These are phyloP conservation scores for Eruca vesicaria DNA, from an alignment of 441 rosid species.

Conservation along the genomic window DNA sequence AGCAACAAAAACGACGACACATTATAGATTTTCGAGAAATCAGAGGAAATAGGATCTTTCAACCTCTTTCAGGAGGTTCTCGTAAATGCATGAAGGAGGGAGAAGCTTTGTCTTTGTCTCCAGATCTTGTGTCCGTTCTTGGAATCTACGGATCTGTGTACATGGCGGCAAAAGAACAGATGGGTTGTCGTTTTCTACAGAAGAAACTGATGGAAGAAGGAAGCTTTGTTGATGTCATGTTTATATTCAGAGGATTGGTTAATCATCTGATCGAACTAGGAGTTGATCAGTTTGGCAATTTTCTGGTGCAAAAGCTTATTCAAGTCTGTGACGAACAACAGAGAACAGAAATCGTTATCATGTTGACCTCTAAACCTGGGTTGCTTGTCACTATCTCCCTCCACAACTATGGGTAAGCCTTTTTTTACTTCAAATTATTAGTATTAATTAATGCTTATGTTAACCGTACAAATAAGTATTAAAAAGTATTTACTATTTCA, in stretches of 20 bases:
- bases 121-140: slow-evolving; percentile 40
- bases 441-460: not conserved
- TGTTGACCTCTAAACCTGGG: slow-evolving; percentile 52
- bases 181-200: slow-evolving; percentile 66
- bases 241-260: slow-evolving; percentile 53
- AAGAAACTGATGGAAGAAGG: slow-evolving; percentile 60
- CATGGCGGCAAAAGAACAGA: slow-evolving; percentile 65
- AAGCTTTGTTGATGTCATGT: slow-evolving; percentile 38
- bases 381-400: slow-evolving; percentile 60
- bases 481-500: not conserved
- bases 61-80: not conserved
- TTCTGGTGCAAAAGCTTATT: slow-evolving; percentile 75
- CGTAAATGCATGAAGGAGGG: slow-evolving; percentile 9
- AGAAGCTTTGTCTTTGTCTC: not conserved
- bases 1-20: not conserved
- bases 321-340: slow-evolving; percentile 67
- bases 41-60: not conserved
- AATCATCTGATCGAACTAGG: slow-evolving; percentile 58
- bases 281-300: slow-evolving; percentile 73
- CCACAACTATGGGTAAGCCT: slow-evolving; percentile 69
- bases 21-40: not conserved
- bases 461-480: not conserved
- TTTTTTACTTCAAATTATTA: not conserved
- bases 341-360: slow-evolving; percentile 44
- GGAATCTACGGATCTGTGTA: slow-evolving; percentile 47